Base-by-base conservation (phyloP, 2,329 filamentous ascomycete species). In the Talaromyces sp. region DNA sequence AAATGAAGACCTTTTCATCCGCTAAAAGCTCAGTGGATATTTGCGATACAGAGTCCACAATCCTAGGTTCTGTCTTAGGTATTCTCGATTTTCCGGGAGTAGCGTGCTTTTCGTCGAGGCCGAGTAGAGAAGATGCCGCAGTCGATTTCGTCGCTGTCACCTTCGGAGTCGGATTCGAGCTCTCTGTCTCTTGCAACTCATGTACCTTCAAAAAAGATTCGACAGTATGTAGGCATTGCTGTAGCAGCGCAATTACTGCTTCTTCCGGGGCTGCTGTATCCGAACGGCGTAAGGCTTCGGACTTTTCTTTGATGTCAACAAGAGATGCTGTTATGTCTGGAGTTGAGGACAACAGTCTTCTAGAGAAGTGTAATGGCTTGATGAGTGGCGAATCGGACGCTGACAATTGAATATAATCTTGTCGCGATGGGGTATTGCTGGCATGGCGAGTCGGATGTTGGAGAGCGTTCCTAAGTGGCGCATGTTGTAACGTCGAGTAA, bases 1-100 rank as follows among this genome's bases (percentile, higher is more conserved):
- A 90, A 73, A 98, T 90, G 79, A 93, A 91, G 57, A 97, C 88
- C 67, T 89, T 87, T 3, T 90, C 88, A 70, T 94, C 87, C 57
- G 85, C 84, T 66, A 96, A 76, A 63, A 97, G 85, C 43, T 84
- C 81, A 75, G 91, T 90, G n/a, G 90, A 87, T 15, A 84, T 77
- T 25, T 79, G 75, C 13, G 84, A 85, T 66, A 89, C 78, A 41
- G 78, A 75, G 22, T 78, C 77, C 31, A 81, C 76, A 4, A 78
- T 72, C 63, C 75, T 77, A 19, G 73, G 67, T 50, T 76, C 75
- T 25, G 77, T 73, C 33, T 73, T 69, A 8, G 73, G 65, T 57
- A 69, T 67, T 59, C 70, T 72, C 61, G 68, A 60, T 65, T 64
- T 68, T 43, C 69, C 71, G 35, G 70, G 71, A 22, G 70, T 65